Conservation (phyloP, 768 basidiomycete genomes). For the Mycena rebaudengoi region DNA sequence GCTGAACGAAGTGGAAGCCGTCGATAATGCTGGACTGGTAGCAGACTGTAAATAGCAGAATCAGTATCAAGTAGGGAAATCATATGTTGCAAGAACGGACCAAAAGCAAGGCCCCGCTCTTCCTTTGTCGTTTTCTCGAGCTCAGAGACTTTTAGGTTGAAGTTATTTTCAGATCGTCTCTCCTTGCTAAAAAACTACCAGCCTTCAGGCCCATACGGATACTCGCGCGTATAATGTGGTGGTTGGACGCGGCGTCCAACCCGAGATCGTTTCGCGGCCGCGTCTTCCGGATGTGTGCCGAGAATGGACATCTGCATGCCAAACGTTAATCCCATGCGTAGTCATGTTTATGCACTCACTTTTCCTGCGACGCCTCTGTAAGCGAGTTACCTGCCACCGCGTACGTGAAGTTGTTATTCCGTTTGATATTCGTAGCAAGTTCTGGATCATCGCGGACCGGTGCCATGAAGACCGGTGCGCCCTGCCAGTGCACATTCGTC, state of each 20-base stretch:
- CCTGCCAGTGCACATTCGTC: conserved; percentile 17
- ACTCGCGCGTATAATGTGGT: conserved; percentile 38
- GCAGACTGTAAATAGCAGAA: neutral
- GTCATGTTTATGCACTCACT: too few species aligned
- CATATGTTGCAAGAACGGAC: neutral
- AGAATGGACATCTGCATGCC: conserved; percentile 34
- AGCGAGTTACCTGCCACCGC: too few species aligned
- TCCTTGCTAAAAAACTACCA: neutral
- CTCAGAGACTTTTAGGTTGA: neutral
- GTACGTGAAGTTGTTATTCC: conserved; percentile 40
- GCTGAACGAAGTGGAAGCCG: conserved; percentile 17
- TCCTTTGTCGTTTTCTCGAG: neutral
- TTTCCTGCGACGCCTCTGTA: too few species aligned
- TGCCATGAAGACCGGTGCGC: conserved; percentile 37
- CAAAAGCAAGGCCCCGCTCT: conserved; percentile 23
- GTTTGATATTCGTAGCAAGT: conserved; percentile 18
- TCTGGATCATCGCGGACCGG: conserved; percentile 30
- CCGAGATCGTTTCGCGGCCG: conserved; percentile 28
- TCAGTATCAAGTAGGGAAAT: neutral
- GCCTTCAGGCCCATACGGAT: conserved; percentile 40
- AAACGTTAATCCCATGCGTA: neutral
- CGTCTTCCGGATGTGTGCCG: conserved; percentile 36
- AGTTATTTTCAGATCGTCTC: neutral
- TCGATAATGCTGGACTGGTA: conserved; percentile 17
- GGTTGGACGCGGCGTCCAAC: conserved; percentile 5